Conservation (phyloP, 306 rosid genomes). For the Rosa persica region DNA sequence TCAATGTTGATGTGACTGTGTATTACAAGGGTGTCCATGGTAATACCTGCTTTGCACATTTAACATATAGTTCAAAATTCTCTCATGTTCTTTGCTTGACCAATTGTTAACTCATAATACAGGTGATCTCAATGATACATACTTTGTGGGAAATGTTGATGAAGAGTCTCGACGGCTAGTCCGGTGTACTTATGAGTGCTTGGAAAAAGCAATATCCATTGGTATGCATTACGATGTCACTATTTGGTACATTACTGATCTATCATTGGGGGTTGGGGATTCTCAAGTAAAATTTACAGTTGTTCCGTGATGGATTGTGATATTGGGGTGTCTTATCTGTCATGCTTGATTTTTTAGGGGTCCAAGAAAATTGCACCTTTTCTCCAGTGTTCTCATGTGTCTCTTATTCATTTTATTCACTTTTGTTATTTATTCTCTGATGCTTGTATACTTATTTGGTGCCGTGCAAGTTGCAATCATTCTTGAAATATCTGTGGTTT, state of each 20-base stretch:
- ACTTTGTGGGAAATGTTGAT: conserved; percentile 92
- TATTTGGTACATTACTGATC: background rate
- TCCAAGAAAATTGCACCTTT: background rate
- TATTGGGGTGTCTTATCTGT: background rate
- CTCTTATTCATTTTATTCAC: background rate
- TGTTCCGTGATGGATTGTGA: background rate
- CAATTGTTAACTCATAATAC: conserved; percentile 27
- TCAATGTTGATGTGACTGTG: conserved; percentile 84
- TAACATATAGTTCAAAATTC: background rate
- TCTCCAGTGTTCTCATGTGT: background rate
- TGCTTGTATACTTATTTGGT: background rate
- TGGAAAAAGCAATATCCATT: conserved; percentile 90
- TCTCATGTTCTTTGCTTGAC: conserved; percentile 1
- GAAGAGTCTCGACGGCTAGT: conserved; percentile 78
- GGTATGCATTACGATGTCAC: conserved; percentile 39
- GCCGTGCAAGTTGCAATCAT: background rate
- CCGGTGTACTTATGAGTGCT: conserved; percentile 82
- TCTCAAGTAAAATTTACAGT: background rate
- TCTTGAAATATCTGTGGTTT: background rate
- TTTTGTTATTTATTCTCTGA: background rate
- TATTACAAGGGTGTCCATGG: conserved; percentile 93
- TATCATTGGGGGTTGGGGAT: background rate
- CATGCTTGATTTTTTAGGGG: no score
- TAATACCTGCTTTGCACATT: conserved; percentile 28
- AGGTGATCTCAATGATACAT: conserved; percentile 97